A percentile compares a stretch with the other conserved stretches of the same genome.
Evolutionary conservation across 208 protist species (phyloP).

Genomic region (Acanthamoeba healyi): DNA sequence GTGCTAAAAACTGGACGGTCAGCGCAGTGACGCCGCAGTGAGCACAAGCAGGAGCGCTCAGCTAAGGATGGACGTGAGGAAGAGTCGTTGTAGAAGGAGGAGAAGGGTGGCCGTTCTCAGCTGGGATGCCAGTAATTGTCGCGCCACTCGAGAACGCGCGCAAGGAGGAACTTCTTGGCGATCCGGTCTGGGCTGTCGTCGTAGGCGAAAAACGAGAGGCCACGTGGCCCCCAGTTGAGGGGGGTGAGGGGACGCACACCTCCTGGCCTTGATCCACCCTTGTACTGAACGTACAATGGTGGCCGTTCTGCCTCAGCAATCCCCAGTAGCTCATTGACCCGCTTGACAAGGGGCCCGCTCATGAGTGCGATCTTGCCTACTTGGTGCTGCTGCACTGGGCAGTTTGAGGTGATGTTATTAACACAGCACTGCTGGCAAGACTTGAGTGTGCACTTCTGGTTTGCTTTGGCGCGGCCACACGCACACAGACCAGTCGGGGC

Average conservation of each 20-base stretch:
- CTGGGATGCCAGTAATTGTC: not conserved
- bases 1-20: not conserved
- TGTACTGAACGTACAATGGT: not conserved
- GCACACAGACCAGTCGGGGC: not conserved
- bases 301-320: not conserved
- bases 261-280: not conserved
- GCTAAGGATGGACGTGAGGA: not conserved
- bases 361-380: not conserved
- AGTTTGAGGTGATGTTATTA: not conserved
- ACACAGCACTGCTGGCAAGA: not conserved
- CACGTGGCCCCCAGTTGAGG: not conserved
- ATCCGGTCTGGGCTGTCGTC: not conserved
- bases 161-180: not conserved
- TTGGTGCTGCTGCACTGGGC: not conserved
- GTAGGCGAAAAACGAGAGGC: not conserved
- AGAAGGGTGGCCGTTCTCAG: not conserved
- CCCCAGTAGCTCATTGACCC: not conserved
- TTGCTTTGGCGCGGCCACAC: not conserved
- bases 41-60: not conserved
- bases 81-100: not conserved
- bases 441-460: not conserved
- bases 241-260: not conserved
- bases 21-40: too few relatives aligned
- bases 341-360: not conserved
- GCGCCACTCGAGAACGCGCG: too few relatives aligned